Base-by-base conservation (phyloP, 2,329 filamentous ascomycete genomes). In the Botrytis porri region DNA sequence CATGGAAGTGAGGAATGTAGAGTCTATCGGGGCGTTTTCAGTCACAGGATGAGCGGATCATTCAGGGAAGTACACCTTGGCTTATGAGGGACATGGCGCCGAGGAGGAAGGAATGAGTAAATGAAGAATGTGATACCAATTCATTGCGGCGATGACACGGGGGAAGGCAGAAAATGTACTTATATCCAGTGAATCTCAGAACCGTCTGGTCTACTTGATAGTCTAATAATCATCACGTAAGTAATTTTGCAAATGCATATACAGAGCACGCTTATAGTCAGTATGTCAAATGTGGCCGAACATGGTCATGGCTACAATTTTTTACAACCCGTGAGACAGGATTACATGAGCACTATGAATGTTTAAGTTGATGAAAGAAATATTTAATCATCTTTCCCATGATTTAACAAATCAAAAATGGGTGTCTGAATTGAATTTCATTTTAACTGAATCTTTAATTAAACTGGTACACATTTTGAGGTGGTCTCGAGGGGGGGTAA, bases 1-100 rank as follows among this genome's bases (percentile, higher is more conserved):
- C 77, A 66, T 79, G 78, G 78, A 78, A 78, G 69, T 79, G 35
- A 74, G 67, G 54, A 32, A 41, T 60, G 29, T 29, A 14, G 62
- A n/a, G 45, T 72, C 29, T 41, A 69, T 57, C 12, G n/a, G 43
- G 37, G 48, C 5, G 39, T 48, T 41, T 57, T 57, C n/a, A 69
- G 37, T 29, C 48, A 69, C 37, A 29, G 48, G 48, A 41, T 37
- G 48, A 69, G 37, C 25, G 70, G 37, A 70, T 70, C 41, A 41
- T 22, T 71, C 29, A 25, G 48, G 65, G 35, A 57, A 69, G 32
- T 5, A 57, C 37, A 69, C 16, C 51, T 67, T 65, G 41, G 29
- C 20, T 29, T 48, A 67, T 43, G 35, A 48, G 65, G 39, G 37
- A 32, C 29, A 57, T 18, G 65, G 65, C 65, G 65, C 65, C 65